phyloP scores from a whole-genome alignment of 805 yeast genomes.

The Yarrowia porcina region DNA sequence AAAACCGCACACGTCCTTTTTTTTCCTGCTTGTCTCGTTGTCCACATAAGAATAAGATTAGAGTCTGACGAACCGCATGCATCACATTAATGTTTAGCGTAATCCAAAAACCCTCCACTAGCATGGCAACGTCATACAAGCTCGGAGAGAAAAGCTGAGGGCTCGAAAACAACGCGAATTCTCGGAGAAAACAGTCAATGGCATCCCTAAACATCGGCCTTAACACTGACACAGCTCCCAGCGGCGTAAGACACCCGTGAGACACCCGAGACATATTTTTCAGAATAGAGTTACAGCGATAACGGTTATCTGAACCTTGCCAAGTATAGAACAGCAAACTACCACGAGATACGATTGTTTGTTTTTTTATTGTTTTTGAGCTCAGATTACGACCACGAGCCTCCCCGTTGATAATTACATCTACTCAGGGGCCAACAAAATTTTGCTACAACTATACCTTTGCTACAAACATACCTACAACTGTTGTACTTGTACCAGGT shows the following conservation, averaged over 20 bases:
- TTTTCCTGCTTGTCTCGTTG: background rate
- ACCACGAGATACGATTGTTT: background rate
- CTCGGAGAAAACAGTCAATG: background rate
- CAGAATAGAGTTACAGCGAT: background rate
- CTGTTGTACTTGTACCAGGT: too few relatives aligned
- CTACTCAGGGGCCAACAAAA: too few relatives aligned
- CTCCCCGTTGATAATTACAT: too few relatives aligned
- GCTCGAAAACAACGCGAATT: background rate
- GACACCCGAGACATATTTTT: background rate
- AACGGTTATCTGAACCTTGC: slow-evolving; percentile 25
- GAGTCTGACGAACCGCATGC: background rate
- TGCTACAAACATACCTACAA: too few relatives aligned
- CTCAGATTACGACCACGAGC: background rate
- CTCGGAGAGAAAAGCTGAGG: background rate
- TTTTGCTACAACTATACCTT: too few relatives aligned
- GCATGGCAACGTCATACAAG: background rate
- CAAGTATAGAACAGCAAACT: slow-evolving; percentile 16
- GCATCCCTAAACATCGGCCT: background rate
- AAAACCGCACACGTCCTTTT: background rate
- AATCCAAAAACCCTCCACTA: background rate
- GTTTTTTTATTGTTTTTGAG: too few relatives aligned
- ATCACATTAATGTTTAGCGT: background rate
- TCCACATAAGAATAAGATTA: background rate
- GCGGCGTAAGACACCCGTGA: background rate
- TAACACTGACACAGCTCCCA: background rate